Evolutionary conservation across 2,329 filamentous ascomycete genomes (phyloP), one percentile per base, ranked within the genome.

Genomic region (Phialophora expanda): DNA sequence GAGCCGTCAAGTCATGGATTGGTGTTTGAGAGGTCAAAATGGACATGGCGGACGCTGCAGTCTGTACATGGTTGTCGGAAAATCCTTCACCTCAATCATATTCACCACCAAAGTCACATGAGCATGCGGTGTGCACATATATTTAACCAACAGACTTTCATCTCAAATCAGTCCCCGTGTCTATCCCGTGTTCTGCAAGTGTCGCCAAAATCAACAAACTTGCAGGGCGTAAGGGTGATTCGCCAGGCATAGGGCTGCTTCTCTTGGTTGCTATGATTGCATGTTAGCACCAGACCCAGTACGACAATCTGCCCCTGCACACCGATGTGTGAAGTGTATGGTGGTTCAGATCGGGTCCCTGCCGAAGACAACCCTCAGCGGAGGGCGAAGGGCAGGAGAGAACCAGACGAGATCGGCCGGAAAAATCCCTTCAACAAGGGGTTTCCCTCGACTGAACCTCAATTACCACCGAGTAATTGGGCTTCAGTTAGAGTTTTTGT

Each of bases 401-500:
- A 8, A 44, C 38, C 38, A 44, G 38, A 44, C 17, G 17, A 44
- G 17, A 44, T 44, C 38, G 38, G 38, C 38, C 38, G 38, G 38
- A 44, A 44, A 44, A 44, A n/a, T 44, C 38, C 38, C 38, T 44
- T n/a, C 38, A 44, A 11, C 32, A 44, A n/a, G 38, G 38, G 14
- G 38, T 44, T 44, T 44, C 38, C 38, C 38, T 44, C 38, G 38
- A 44, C 38, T 44, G 26, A 44, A 44, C 38, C 8, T 32, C 26
- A 28, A 55, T 55, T 55, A 30, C 51, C 6, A 22, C 22, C 28
- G 55, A 3, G 38, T 59, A 59, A 34, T 32, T 44, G 20, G 62
- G 46, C 55, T 58, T 53, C 34, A 30, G 55, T 14, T 44, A 44
- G 38, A 44, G 38, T 44, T 44, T 44, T 44, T 44, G 38, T n/a